Percentiles rank a stretch among this genome's conserved stretches.
Evolutionary conservation across 1,139 yeast species (phyloP).

Genomic region (Sugiyamaella sp.): DNA sequence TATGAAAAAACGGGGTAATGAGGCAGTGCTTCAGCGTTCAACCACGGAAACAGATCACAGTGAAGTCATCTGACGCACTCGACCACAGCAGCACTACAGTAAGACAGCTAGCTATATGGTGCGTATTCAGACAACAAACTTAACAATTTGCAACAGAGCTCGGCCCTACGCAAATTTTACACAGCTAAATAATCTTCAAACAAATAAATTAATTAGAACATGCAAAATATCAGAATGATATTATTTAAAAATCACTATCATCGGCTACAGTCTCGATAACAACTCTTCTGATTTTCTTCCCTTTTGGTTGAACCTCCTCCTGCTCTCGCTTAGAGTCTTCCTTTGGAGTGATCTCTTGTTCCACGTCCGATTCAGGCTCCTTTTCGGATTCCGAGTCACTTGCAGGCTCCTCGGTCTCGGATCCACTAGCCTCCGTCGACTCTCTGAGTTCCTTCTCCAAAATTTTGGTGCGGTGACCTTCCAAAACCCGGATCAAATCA

Average conservation of each 20-base stretch:
- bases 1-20: no score
- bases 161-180: no score
- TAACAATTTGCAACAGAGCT: no score
- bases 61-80: no score
- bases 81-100: no score
- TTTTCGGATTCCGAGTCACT: slow-evolving; percentile 17
- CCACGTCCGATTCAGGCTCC: neutral
- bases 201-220: neutral
- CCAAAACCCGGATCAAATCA: slow-evolving; percentile 31
- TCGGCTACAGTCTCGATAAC: slow-evolving; percentile 34
- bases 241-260: slow-evolving; percentile 29
- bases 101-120: no score
- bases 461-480: slow-evolving; percentile 26
- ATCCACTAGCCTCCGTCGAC: slow-evolving; percentile 10
- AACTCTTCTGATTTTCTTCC: slow-evolving; percentile 28
- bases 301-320: slow-evolving; percentile 3
- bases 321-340: neutral
- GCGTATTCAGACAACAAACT: no score
- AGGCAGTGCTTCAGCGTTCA: no score
- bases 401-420: slow-evolving; percentile 10
- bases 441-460: slow-evolving; percentile 21
- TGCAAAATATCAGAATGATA: slow-evolving; percentile 1
- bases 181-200: no score
- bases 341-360: neutral
- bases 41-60: no score